Conservation (phyloP, 495 filamentous ascomycete species). For the Penicillium robsamsonii region DNA sequence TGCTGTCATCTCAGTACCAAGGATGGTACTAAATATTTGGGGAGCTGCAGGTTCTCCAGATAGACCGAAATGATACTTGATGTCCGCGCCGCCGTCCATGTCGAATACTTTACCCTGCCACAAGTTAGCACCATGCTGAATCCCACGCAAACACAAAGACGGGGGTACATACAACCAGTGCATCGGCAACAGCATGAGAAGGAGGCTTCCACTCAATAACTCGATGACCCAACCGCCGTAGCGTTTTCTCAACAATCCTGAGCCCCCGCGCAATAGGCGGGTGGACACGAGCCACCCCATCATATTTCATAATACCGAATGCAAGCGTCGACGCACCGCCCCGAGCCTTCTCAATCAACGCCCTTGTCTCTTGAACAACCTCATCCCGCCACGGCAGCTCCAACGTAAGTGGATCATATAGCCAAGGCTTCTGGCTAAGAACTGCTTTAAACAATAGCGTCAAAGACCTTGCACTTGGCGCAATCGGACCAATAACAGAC, state of each 20-base stretch:
- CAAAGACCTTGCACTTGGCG: slow-evolving; percentile 48
- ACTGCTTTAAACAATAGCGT: slow-evolving; percentile 54
- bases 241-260: slow-evolving; percentile 47
- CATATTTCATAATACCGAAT: slow-evolving; percentile 53
- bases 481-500: slow-evolving; percentile 59
- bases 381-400: slow-evolving; percentile 64
- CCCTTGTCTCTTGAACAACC: slow-evolving; percentile 44
- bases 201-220: slow-evolving; percentile 60
- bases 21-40: slow-evolving; percentile 34
- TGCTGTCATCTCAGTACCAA: slow-evolving; percentile 36
- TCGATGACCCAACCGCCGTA: slow-evolving; percentile 55
- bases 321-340: slow-evolving; percentile 36
- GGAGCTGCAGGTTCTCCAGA: slow-evolving; percentile 52
- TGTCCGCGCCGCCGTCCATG: slow-evolving; percentile 52
- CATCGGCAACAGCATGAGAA: slow-evolving; percentile 36
- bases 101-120: slow-evolving; percentile 29
- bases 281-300: slow-evolving; percentile 48
- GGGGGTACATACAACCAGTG: slow-evolving; percentile 30
- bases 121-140: slow-evolving; percentile 1
- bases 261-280: slow-evolving; percentile 57
- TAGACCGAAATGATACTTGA: slow-evolving; percentile 47
- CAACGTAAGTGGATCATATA: slow-evolving; percentile 58
- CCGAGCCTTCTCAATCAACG: slow-evolving; percentile 36
- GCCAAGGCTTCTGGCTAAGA: slow-evolving; percentile 58
- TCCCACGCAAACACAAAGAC: background rate